Evolutionary conservation across 192 early-diverging fungal genomes (phyloP), one percentile per base, ranked within the genome.

Genomic region (Linnemannia elongata): DNA sequence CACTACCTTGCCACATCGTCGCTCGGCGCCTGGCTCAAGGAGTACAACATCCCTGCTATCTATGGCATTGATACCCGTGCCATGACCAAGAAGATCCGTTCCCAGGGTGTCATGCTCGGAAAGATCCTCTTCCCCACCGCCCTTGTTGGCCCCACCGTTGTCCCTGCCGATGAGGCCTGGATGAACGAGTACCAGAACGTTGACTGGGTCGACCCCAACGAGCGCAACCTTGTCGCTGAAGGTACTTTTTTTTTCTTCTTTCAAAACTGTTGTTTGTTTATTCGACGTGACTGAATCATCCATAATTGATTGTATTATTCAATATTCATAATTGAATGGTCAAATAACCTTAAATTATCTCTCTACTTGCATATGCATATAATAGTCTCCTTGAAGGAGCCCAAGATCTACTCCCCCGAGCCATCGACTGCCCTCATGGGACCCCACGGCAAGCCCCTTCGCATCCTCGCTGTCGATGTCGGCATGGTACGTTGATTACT

Each of bases 21-120:
- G 12, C 91, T 99, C 38, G 88, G 94, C 38, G 90, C 89, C 8
- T 99, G 98, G 98, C 91, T 99, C 74, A 98, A 96, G 91, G 95
- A 97, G 87, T 91, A 98, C 88, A 91, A 95, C 84, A 84, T 99
- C 55, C 98, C 98, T 33, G 98, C 96, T 54, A 91, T 99, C 70
- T 98, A 97, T 75, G 97, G 96, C 57, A 93, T 99, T 47, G 98
- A 99, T 91, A 99, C 98, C 20, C 94, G 98, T 70, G 97, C 97
- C 45, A 91, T 99, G 81, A 99, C 98, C 52, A 98, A 99, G 93
- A 97, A 97, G 89, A 98, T 99, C 82, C 94, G 98, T 69, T 94
- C 93, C 39, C 90, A 96, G 81, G 98, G 98, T 84, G 95, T 95
- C 36, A 88, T 98, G 80, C 91, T 99, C 33, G 98, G 94, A 76